These are phyloP conservation scores for Coffea humblotiana DNA, from an alignment of 305 asterid species.

Conservation along the genomic window DNA sequence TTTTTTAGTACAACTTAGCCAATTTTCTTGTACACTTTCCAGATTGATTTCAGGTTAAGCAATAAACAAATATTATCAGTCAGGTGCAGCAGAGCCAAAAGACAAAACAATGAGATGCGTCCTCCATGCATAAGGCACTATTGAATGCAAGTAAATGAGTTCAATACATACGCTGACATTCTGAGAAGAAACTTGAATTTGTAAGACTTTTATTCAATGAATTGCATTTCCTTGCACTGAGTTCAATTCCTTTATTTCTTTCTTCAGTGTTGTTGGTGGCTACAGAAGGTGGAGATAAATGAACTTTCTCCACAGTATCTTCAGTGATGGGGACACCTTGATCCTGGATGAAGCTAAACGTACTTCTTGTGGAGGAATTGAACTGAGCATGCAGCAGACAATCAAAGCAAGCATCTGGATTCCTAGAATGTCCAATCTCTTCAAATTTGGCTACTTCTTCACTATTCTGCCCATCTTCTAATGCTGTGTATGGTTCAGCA, in stretches of 20 bases:
- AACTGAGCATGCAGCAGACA: not conserved
- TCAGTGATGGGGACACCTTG: not conserved
- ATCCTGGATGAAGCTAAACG: not conserved
- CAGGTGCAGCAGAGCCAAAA: not conserved
- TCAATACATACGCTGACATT: not conserved
- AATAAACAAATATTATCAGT: too few relatives aligned
- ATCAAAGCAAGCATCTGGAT: not conserved
- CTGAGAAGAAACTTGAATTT: not conserved
- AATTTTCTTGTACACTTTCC: not conserved
- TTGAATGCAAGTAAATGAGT: not conserved
- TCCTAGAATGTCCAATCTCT: not conserved
- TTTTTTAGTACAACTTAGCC: not conserved
- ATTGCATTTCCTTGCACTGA: not conserved
- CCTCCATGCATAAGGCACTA: not conserved
- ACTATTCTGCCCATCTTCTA: not conserved
- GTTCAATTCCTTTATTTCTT: not conserved
- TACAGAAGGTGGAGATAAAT: not conserved
- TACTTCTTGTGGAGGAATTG: not conserved
- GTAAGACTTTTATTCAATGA: not conserved
- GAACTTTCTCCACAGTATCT: not conserved
- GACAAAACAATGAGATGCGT: not conserved
- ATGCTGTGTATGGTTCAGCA: not conserved
- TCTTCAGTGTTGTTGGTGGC: not conserved
- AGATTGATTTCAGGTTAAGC: not conserved
- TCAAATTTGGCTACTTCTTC: not conserved